phyloP scores from a whole-genome alignment of 2,329 filamentous ascomycete species.

The Alternaria sp. region DNA sequence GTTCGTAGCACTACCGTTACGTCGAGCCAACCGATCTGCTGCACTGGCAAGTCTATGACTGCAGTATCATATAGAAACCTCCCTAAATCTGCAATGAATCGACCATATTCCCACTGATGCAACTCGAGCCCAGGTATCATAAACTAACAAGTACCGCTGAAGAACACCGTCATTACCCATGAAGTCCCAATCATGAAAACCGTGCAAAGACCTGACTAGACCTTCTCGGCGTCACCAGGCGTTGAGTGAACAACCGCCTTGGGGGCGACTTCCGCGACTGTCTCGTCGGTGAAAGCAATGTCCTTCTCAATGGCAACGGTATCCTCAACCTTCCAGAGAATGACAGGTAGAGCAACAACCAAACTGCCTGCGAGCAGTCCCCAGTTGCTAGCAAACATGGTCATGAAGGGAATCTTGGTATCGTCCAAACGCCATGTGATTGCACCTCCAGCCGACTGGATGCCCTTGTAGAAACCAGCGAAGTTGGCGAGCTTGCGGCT shows the following conservation, averaged over 20 bases:
- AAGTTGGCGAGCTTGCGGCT: constrained; percentile 90
- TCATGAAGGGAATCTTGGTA: constrained; percentile 65
- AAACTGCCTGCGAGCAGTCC: constrained; percentile 76
- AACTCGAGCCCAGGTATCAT: constrained; percentile 28
- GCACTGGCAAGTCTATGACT: no score
- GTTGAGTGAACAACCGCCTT: constrained; percentile 26
- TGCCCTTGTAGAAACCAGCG: constrained; percentile 87
- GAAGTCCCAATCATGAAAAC: constrained; percentile 11
- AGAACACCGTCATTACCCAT: constrained; percentile 15
- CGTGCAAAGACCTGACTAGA: constrained; percentile 19
- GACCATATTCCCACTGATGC: constrained; percentile 7
- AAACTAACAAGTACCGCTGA: constrained; percentile 17
- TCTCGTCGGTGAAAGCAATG: constrained; percentile 84
- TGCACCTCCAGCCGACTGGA: constrained; percentile 85
- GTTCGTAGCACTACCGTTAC: not conserved
- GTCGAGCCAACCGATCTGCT: no score
- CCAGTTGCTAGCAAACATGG: constrained; percentile 78
- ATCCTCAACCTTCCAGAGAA: constrained; percentile 80
- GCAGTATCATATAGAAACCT: no score
- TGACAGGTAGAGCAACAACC: constrained; percentile 77
- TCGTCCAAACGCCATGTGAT: constrained; percentile 76
- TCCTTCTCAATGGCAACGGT: constrained; percentile 83
- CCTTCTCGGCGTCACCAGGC: constrained; percentile 36
- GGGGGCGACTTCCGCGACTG: constrained; percentile 69
- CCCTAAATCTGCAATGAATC: no score